Percentiles rank a stretch among this genome's conserved stretches.
phyloP scores from a whole-genome alignment of 2,329 filamentous ascomycete species.

The Beauveria caledonica region DNA sequence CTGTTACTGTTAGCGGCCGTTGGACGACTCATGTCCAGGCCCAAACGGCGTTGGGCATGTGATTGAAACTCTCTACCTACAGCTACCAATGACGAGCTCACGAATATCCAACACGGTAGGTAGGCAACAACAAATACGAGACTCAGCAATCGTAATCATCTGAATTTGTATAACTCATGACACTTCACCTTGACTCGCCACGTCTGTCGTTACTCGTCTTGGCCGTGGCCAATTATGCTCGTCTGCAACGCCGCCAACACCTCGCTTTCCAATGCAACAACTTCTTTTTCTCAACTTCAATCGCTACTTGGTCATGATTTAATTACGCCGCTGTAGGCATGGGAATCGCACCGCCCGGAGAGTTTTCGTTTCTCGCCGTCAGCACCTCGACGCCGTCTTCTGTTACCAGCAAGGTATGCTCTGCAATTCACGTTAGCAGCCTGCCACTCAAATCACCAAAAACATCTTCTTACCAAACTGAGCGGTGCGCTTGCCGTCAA shows the following conservation, averaged over 20 bases:
- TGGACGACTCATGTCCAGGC: not conserved
- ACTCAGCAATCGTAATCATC: too few relatives aligned
- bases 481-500: constrained; percentile 80
- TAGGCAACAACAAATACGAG: not conserved
- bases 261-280: constrained; percentile 9
- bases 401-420: constrained; percentile 78
- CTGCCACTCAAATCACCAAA: not conserved
- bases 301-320: constrained; percentile 10
- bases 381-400: constrained; percentile 75
- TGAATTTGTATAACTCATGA: not conserved
- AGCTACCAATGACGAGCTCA: not conserved
- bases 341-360: constrained; percentile 64
- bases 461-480: constrained; percentile 65
- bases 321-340: constrained; percentile 35
- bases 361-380: constrained; percentile 63
- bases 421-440: constrained; percentile 30
- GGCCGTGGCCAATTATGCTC: not conserved
- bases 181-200: not conserved
- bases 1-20: not conserved
- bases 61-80: not conserved
- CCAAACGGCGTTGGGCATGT: not conserved
- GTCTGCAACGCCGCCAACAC: constrained; percentile 6
- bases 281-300: not conserved
- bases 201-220: not conserved
- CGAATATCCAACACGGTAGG: not conserved